Base-by-base conservation (phyloP, 176 grass and related monocot genomes). In the Aechmea fasciata region DNA sequence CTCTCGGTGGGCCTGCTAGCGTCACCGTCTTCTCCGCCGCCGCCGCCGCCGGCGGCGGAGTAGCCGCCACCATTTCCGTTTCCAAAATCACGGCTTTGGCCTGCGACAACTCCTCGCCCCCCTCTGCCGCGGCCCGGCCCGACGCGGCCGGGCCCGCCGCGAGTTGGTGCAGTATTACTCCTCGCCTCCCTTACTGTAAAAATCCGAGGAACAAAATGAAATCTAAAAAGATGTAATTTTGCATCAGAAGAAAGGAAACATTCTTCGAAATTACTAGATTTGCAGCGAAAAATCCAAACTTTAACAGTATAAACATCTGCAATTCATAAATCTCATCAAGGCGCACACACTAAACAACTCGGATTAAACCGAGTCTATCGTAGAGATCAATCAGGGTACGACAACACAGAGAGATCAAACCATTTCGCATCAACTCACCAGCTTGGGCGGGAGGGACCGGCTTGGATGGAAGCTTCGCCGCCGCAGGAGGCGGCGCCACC, bases 371-470 rank as follows among this genome's bases (percentile, higher is more conserved):
- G 11, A 64, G 23, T 20, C 26, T 12, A 15, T 50, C n/a, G 14
- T 18, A 25, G 49, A 47, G 61, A 47, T 47, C 78, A 69, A 11
- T 2, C 50, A 13, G 33, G 6, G 33, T 41, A 41, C 1, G 4
- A 14, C 13, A 52, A 18, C 14, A 63, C 1, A 22, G n/a, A 51
- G 11, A 71, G 29, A 64, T 51, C 3, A 26, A 57, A 28, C 10
- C 9, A 65, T 55, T 57, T 11, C 8, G 9, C 50, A 51, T 1
- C 0, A 50, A 83, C 85, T 81, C 70, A 93, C 90, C 86, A 49
- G 90, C 80, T 75, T 91, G 87, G 53, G 85, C 74, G 20, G 91
- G 84, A 52, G 84, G 84, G n/a, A 75, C 49, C 52, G 82, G 87
- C 70, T 83, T 96, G 7, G 84, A 67, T 8, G 87, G 87, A 11